phyloP scores from a whole-genome alignment of 2,329 filamentous ascomycete species.

The Trichoderma oligosporum region DNA sequence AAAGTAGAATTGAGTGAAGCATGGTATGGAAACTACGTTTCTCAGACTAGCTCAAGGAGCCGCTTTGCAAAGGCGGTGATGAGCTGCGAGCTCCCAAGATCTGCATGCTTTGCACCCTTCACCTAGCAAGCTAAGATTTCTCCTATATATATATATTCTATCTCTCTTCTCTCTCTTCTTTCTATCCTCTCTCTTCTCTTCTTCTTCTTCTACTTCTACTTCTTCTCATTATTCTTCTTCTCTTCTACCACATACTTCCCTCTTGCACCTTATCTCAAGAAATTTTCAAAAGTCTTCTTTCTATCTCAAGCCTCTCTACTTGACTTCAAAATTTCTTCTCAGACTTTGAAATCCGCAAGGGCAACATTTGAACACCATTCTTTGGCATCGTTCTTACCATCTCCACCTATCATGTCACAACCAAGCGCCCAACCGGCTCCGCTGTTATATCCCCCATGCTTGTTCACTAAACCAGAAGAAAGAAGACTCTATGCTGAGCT shows the following conservation, averaged over 20 bases:
- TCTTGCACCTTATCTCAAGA: too few species aligned
- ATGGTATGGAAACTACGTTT: neutral
- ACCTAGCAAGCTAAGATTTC: neutral
- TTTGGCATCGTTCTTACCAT: too few species aligned
- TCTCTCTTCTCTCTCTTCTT: neutral
- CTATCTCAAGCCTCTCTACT: too few species aligned
- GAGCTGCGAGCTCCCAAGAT: neutral
- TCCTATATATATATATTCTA: neutral
- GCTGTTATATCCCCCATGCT: slow-evolving; percentile 13
- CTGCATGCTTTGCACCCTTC: neutral
- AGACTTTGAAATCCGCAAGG: too few species aligned
- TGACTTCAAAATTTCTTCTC: too few species aligned
- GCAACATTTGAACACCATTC: too few species aligned
- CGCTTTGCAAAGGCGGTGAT: neutral
- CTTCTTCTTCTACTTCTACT: neutral
- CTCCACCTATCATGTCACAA: too few species aligned
- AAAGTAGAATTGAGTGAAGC: too few species aligned
- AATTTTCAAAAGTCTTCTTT: too few species aligned
- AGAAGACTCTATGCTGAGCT: slow-evolving; percentile 5
- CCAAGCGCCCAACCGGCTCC: too few species aligned
- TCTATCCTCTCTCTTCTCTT: neutral
- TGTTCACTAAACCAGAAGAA: neutral
- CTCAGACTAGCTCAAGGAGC: neutral
- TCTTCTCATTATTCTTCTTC: too few species aligned
- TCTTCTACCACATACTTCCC: too few species aligned